These are phyloP conservation scores for Dendrobium nobile DNA, from an alignment of 106 monocot species.

Conservation along the genomic window DNA sequence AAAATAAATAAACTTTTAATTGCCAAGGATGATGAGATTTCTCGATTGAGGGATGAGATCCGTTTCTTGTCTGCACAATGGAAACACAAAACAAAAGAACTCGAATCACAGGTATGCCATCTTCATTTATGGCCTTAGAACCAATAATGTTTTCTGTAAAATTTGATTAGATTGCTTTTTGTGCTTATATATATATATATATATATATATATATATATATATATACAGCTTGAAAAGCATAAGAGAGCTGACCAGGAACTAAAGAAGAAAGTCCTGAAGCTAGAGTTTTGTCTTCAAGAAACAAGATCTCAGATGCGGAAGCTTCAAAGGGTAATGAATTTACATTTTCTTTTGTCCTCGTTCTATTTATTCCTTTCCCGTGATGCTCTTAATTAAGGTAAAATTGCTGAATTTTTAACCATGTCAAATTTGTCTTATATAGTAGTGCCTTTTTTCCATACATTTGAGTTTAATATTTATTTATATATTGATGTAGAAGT, in stretches of 20 bases:
- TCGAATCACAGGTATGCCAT: constrained; percentile 61
- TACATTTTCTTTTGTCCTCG: neutral
- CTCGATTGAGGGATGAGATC: constrained; percentile 74
- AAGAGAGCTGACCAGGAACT: constrained; percentile 75
- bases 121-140: neutral
- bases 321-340: constrained; percentile 71
- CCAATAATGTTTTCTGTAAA: neutral
- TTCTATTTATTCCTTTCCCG: neutral
- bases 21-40: constrained; percentile 77
- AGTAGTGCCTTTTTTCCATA: too few species aligned
- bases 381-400: neutral
- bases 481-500: too few species aligned
- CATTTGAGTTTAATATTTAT: too few species aligned
- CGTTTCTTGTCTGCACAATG: constrained; percentile 72
- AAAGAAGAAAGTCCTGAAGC: constrained; percentile 83
- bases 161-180: neutral
- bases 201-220: neutral
- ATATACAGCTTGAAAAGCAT: constrained; percentile 69
- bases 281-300: constrained; percentile 94
- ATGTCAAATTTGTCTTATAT: too few species aligned
- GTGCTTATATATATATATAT: neutral
- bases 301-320: constrained; percentile 65
- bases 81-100: constrained; percentile 76
- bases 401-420: too few species aligned
- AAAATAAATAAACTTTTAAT: constrained; percentile 52